Evolutionary conservation across 2,329 filamentous ascomycete genomes (phyloP).

Genomic region (Fusarium haematococcum): DNA sequence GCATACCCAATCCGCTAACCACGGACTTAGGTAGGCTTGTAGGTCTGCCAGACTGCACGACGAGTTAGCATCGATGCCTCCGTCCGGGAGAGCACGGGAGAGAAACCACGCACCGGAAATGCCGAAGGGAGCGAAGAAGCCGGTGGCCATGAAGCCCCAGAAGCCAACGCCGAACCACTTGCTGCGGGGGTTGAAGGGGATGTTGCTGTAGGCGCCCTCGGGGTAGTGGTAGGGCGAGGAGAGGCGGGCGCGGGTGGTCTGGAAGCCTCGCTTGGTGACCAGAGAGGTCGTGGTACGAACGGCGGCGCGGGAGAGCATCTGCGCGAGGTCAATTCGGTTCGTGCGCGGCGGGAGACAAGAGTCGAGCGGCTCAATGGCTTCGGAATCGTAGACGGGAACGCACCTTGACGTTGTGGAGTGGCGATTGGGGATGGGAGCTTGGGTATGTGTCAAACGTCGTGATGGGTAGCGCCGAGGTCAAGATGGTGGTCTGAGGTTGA

Average conservation of each 20-base stretch:
- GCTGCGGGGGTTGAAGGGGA: conserved; percentile 96
- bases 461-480: conserved; percentile 45
- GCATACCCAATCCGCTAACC: conserved; percentile 19
- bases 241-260: conserved; percentile 86
- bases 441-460: conserved; percentile 41
- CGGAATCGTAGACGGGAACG: conserved; percentile 13
- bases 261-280: conserved; percentile 92
- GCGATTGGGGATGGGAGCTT: conserved; percentile 45
- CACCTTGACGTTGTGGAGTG: conserved; percentile 46
- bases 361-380: conserved; percentile 11
- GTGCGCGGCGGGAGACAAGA: neutral
- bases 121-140: conserved; percentile 72
- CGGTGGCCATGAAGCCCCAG: conserved; percentile 75
- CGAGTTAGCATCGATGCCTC: conserved; percentile 36
- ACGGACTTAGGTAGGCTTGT: conserved; percentile 53
- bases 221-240: conserved; percentile 97
- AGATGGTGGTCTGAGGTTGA: conserved; percentile 49
- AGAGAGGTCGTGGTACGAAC: conserved; percentile 73
- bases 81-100: conserved; percentile 6
- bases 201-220: conserved; percentile 92
- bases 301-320: conserved; percentile 87
- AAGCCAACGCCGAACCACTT: conserved; percentile 86
- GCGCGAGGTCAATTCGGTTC: conserved; percentile 56
- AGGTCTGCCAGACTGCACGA: conserved; percentile 60
- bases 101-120: conserved; percentile 66